Evolutionary conservation across 2,329 filamentous ascomycete genomes (phyloP), one percentile per base, ranked within the genome.

Genomic region (Neofusicoccum umdonicola): DNA sequence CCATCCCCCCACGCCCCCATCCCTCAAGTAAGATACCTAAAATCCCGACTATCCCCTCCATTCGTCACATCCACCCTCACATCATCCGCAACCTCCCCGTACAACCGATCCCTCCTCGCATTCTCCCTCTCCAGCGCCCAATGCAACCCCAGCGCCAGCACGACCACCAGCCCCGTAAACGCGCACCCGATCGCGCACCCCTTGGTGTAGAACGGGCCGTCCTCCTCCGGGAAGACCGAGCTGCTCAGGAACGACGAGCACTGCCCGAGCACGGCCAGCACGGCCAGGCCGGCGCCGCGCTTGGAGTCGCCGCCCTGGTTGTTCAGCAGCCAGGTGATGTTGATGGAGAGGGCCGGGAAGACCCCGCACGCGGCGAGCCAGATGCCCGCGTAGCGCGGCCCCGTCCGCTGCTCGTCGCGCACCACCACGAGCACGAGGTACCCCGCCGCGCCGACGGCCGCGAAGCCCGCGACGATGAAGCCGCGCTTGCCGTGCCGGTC

Each of bases 131-230:
- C 57, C 3, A 61, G 39, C 57, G 7, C 22, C 8, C 35, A 35
- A 11, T 48, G 57, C 0, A 98, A 83, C 94, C 95, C 98, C 79
- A 97, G 97, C 78, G 88, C 86, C 68, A 98, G 80, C 3, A 98
- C 94, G 27, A 97, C 88, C 67, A 93, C 87, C 7, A 98, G 81
- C 13, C 42, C 57, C 57, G 57, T 48, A 3, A 61, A 61, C 31
- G n/a, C 57, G 13, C 42, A 47, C 11, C 57, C 57, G 1, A 61
- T 37, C 12, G 44, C 42, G 8, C 57, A 61, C 5, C 57, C 57
- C 31, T 22, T 48, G 12, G 31, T 19, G n/a, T 61, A 61, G 7
- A 61, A 48, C 34, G 57, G 57, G 3, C 44, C 68, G 37, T 73
- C 71, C 5, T 17, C 51, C 13, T 52, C 48, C 1, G 72, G 71